phyloP scores from a whole-genome alignment of 2,329 filamentous ascomycete genomes.

The Leptosphaerulina australis region DNA sequence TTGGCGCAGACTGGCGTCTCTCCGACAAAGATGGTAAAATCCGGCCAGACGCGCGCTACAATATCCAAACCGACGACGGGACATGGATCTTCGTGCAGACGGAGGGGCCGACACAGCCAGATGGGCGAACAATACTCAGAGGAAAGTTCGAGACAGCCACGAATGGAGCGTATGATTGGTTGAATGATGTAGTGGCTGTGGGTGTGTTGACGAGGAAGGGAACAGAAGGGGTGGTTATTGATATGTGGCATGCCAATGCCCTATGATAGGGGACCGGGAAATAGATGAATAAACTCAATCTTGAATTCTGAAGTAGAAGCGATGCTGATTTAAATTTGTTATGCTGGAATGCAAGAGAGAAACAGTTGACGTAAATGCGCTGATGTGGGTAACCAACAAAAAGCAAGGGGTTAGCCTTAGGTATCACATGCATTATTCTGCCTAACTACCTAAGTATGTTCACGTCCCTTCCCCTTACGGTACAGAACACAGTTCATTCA shows the following conservation, averaged over 20 bases:
- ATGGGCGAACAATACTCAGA: constrained; percentile 40
- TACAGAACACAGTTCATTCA: too few relatives aligned
- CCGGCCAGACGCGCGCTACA: constrained; percentile 47
- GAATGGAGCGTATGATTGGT: constrained; percentile 44
- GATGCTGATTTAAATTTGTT: too few relatives aligned
- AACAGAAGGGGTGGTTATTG: constrained; percentile 29
- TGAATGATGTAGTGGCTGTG: constrained; percentile 47
- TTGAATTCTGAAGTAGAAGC: too few relatives aligned
- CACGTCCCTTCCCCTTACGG: too few relatives aligned
- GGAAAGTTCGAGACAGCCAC: constrained; percentile 44
- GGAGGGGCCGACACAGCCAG: constrained; percentile 34
- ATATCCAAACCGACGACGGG: constrained; percentile 46
- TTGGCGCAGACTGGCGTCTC: constrained; percentile 50
- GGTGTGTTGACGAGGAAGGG: constrained; percentile 31
- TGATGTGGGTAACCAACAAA: too few relatives aligned
- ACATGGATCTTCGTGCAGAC: constrained; percentile 45
- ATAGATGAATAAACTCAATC: too few relatives aligned
- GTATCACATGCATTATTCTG: too few relatives aligned
- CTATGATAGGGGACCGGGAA: not conserved
- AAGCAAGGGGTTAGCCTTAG: too few relatives aligned
- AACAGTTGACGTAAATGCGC: too few relatives aligned
- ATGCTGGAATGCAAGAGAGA: too few relatives aligned
- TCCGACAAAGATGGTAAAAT: constrained; percentile 33
- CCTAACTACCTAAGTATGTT: too few relatives aligned
- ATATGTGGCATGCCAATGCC: constrained; percentile 35